Evolutionary conservation across 2,329 filamentous ascomycete species (phyloP), one percentile per base, ranked within the genome.

Genomic region (Phyllosticta capitalensis): DNA sequence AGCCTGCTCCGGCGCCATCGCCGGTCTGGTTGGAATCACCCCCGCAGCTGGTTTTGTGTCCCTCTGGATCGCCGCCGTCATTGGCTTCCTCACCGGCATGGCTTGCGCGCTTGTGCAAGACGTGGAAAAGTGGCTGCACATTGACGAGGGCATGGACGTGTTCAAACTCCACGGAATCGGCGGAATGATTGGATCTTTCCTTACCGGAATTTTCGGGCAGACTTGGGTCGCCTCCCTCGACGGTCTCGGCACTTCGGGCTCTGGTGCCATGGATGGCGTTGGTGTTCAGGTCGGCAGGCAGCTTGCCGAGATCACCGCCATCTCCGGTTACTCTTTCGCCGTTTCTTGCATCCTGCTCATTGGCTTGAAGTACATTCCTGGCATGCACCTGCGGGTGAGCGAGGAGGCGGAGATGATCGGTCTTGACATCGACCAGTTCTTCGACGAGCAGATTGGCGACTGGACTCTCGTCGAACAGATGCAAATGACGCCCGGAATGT

Each of bases 1-100:
- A 52, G 79, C 79, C 10, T 84, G 81, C 64, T 79, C 80, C 60
- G 81, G 81, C 49, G 80, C 79, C 24, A 83, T 83, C 63, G 79
- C 81, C 52, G 81, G 81, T 38, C 76, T 83, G 1, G 81, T 84
- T n/a, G 81, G 80, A n/a, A 82, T 83, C 66, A 83, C 80, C 0
- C 81, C 80, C 12, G 81, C 79, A 14, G 79, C 79, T 12, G 79
- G 79, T 56, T 82, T 74, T 63, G 79, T 82, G 20, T 76, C 75
- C 24, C 66, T 77, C 54, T 82, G 80, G 80, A 74, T 80, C 33
- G 80, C 79, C 17, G 80, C 78, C 1, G 71, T 80, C 24, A 82
- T 83, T 63, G 81, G 81, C 5, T 81, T 83, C 71, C 63, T 83
- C 30, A 83, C 81, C 3, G 77, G 75, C 9, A 73, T 78, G 7